These are phyloP conservation scores for Cordyceps javanica DNA, from an alignment of 2,329 filamentous ascomycete genomes.

Conservation along the genomic window DNA sequence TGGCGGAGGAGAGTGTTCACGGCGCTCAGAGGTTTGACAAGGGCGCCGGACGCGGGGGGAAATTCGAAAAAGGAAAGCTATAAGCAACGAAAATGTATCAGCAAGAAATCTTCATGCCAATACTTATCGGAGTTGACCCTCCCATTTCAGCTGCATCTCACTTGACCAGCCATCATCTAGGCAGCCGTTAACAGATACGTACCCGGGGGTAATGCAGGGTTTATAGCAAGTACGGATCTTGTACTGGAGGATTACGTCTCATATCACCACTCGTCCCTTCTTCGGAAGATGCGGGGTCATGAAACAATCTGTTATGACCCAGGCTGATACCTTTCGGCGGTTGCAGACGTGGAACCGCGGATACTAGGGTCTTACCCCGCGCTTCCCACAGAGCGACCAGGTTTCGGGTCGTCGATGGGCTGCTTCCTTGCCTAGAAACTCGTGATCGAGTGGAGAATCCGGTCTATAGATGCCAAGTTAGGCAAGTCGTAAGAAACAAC, in stretches of 20 bases:
- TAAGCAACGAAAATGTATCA: not conserved
- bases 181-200: not conserved
- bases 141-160: too few relatives aligned
- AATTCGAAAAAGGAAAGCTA: constrained; percentile 8
- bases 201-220: too few relatives aligned
- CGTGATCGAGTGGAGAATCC: not conserved
- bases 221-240: too few relatives aligned
- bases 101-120: not conserved
- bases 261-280: too few relatives aligned
- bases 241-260: too few relatives aligned
- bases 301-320: too few relatives aligned
- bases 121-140: not conserved
- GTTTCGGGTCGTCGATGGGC: not conserved
- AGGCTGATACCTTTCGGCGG: too few relatives aligned
- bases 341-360: not conserved
- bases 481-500: not conserved
- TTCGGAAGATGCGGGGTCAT: too few relatives aligned
- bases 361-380: not conserved
- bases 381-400: not conserved
- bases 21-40: constrained; percentile 17
- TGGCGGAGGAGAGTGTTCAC: constrained; percentile 35
- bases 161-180: too few relatives aligned
- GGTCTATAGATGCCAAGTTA: not conserved
- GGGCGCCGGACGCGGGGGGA: constrained; percentile 6
- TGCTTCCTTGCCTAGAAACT: not conserved